These are phyloP conservation scores for Teratosphaeria gauchensis DNA, from an alignment of 2,329 filamentous ascomycete species.

Conservation along the genomic window DNA sequence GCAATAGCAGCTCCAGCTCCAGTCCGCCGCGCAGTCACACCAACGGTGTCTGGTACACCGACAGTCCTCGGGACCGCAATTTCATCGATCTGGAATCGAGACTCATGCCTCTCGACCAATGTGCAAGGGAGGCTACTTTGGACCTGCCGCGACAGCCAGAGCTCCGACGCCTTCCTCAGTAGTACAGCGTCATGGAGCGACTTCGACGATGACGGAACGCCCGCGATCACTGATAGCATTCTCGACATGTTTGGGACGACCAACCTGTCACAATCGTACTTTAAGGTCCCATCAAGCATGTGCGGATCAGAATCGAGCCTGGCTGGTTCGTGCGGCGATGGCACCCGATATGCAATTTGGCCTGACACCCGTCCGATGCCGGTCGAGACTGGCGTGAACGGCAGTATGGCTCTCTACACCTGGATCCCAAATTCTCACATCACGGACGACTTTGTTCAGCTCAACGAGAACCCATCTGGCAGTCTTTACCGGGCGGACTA, in stretches of 20 bases:
- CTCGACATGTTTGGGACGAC: slow-evolving; percentile 12
- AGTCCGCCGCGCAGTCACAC: neutral
- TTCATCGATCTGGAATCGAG: slow-evolving; percentile 13
- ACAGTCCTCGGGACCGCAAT: neutral
- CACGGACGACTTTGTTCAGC: slow-evolving; percentile 2
- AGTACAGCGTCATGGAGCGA: slow-evolving; percentile 16
- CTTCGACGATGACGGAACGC: slow-evolving; percentile 9
- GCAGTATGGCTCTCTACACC: slow-evolving; percentile 11
- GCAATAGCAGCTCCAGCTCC: neutral
- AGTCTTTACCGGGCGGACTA: slow-evolving; percentile 12
- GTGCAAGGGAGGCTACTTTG: slow-evolving; percentile 13
- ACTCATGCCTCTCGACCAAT: slow-evolving; percentile 15
- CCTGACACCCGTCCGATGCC: slow-evolving; percentile 13
- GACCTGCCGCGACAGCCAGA: slow-evolving; percentile 18
- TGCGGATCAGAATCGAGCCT: slow-evolving; percentile 6
- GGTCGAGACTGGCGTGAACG: slow-evolving; percentile 2
- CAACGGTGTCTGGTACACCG: slow-evolving; percentile 1
- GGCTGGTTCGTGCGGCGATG: slow-evolving; percentile 12
- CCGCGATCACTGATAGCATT: slow-evolving; percentile 7
- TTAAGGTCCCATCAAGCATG: slow-evolving; percentile 10
- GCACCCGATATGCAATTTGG: slow-evolving; percentile 15
- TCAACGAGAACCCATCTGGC: slow-evolving; percentile 7
- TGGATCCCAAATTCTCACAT: slow-evolving; percentile 12
- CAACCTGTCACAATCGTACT: slow-evolving; percentile 7
- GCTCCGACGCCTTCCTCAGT: slow-evolving; percentile 8